These are phyloP conservation scores for Gonium pectorale DNA, from an alignment of 139 green algal genomes.

Conservation along the genomic window DNA sequence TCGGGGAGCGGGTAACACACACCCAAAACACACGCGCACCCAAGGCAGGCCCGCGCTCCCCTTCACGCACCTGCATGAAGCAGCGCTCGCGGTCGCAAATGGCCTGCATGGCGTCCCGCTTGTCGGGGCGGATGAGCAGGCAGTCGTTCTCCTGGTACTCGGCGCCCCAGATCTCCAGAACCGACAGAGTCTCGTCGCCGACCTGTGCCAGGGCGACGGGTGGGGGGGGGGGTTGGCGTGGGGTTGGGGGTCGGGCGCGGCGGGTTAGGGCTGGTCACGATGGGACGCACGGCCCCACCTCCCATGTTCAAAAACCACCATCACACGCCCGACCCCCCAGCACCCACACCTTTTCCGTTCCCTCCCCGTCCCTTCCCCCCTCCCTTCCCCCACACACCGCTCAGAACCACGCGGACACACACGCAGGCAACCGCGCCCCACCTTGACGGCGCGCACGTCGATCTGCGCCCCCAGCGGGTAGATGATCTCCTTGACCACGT, in stretches of 20 bases:
- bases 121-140: conserved; percentile 90
- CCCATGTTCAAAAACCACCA: too few relatives aligned
- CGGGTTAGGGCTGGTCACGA: too few relatives aligned
- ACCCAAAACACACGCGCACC: too few relatives aligned
- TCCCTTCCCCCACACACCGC: too few relatives aligned
- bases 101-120: conserved; percentile 76
- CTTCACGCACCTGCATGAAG: conserved; percentile 81
- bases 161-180: conserved; percentile 99
- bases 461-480: conserved; percentile 97
- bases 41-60: too few relatives aligned
- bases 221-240: neutral
- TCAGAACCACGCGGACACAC: too few relatives aligned
- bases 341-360: too few relatives aligned
- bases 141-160: conserved; percentile 99
- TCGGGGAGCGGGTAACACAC: too few relatives aligned
- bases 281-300: too few relatives aligned
- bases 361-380: too few relatives aligned
- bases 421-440: conserved; percentile 22
- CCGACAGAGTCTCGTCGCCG: conserved; percentile 96
- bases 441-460: conserved; percentile 89
- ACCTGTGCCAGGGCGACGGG: conserved; percentile 60
- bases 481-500: conserved; percentile 99
- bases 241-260: too few relatives aligned
- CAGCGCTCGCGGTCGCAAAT: conserved; percentile 94
- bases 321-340: too few relatives aligned